Percentiles rank a stretch among this genome's conserved stretches.
Evolutionary conservation across 2,329 filamentous ascomycete genomes (phyloP).

Genomic region (Nemania serpens): DNA sequence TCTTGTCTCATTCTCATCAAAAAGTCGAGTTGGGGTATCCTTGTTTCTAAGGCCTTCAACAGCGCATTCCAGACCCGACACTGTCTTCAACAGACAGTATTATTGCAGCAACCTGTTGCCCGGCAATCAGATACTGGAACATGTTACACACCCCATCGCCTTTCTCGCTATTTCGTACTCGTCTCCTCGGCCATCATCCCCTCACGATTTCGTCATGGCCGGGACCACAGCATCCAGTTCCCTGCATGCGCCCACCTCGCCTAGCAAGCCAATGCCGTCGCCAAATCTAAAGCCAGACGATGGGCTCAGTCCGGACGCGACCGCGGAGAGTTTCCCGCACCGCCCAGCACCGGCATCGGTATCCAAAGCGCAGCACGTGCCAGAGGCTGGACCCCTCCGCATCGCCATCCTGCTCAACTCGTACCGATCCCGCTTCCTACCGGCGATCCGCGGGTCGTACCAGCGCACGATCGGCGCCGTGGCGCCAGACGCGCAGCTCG

Average conservation of each 20-base stretch:
- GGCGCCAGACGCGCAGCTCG: conserved; percentile 36
- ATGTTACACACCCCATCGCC: no score
- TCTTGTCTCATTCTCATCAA: background rate
- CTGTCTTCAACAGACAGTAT: conserved; percentile 35
- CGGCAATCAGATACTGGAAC: no score
- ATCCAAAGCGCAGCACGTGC: background rate
- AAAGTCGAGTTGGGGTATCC: conserved; percentile 4
- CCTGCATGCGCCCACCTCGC: conserved; percentile 16
- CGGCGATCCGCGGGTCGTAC: conserved; percentile 44
- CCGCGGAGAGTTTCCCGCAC: background rate
- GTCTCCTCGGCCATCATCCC: background rate
- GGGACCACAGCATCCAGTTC: background rate
- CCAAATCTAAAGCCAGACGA: background rate
- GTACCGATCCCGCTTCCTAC: conserved; percentile 44
- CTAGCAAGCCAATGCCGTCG: background rate
- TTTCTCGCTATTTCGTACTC: no score
- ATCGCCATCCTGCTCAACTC: conserved; percentile 47
- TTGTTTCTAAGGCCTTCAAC: conserved; percentile 31
- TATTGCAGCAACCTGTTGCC: background rate
- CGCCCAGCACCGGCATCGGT: conserved; percentile 3
- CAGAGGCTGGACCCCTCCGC: conserved; percentile 29
- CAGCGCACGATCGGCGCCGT: conserved; percentile 42
- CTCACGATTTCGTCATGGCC: background rate
- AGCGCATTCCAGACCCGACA: conserved; percentile 5
- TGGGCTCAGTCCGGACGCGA: background rate